Conservation (phyloP, 2,329 filamentous ascomycete genomes). For the Aspergillus neoniger region DNA sequence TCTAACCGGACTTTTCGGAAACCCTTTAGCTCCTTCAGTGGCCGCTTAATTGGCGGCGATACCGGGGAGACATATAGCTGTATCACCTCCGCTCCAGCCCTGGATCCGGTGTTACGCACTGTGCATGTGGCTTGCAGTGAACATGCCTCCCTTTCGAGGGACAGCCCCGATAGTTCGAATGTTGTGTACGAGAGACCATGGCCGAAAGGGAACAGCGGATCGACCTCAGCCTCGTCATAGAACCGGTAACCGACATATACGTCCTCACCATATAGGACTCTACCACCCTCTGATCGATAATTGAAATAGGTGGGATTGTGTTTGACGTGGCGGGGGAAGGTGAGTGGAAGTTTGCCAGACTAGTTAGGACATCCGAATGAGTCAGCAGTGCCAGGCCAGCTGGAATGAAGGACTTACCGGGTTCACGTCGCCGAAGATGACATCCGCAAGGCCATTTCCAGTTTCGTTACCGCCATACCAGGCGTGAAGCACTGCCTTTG, state of each 20-base stretch:
- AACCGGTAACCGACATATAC: constrained; percentile 77
- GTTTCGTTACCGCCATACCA: constrained; percentile 83
- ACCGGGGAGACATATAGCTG: constrained; percentile 48
- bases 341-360: constrained; percentile 69
- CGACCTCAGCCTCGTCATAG: constrained; percentile 67
- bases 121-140: constrained; percentile 15
- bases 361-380: background rate
- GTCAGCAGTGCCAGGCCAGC: background rate
- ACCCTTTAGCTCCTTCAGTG: constrained; percentile 59
- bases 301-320: constrained; percentile 66
- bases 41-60: constrained; percentile 10
- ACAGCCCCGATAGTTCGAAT: constrained; percentile 56
- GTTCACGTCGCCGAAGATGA: constrained; percentile 70
- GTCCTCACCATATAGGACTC: constrained; percentile 74
- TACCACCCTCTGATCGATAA: constrained; percentile 66
- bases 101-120: constrained; percentile 49
- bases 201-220: constrained; percentile 72
- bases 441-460: constrained; percentile 73
- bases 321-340: constrained; percentile 5
- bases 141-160: constrained; percentile 14
- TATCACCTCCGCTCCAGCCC: constrained; percentile 54
- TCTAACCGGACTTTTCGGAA: constrained; percentile 63
- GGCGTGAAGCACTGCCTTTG: constrained; percentile 64
- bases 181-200: constrained; percentile 75
- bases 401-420: constrained; percentile 42